A percentile compares a stretch with the other conserved stretches of the same genome.
These are phyloP conservation scores for Entomophthora muscae DNA, from an alignment of 371 early-diverging fungal species.

Conservation along the genomic window DNA sequence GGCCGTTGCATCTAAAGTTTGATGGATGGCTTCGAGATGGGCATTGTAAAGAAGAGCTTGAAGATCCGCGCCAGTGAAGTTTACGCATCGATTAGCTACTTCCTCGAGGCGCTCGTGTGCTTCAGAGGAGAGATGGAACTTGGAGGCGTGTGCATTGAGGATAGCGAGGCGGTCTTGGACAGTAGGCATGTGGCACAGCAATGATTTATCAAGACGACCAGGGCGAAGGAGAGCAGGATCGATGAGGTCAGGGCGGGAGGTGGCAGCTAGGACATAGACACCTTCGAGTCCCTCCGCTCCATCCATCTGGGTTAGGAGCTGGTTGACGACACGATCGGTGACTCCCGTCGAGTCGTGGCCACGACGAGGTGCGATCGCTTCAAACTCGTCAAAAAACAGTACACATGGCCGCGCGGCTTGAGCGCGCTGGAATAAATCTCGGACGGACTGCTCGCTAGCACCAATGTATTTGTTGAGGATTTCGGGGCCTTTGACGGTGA, in stretches of 20 bases:
- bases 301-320: conserved; percentile 91
- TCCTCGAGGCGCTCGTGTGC: conserved; percentile 26
- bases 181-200: conserved; percentile 73
- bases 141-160: conserved; percentile 35
- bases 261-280: conserved; percentile 87
- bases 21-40: conserved; percentile 76
- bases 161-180: conserved; percentile 53
- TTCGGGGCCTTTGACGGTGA: conserved; percentile 92
- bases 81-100: conserved; percentile 47
- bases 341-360: conserved; percentile 86
- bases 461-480: conserved; percentile 95
- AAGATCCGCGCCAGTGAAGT: conserved; percentile 82
- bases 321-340: conserved; percentile 90
- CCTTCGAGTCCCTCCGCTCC: conserved; percentile 85
- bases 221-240: conserved; percentile 96
- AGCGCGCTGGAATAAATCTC: conserved; percentile 88
- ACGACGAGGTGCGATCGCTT: conserved; percentile 80
- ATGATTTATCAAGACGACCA: conserved; percentile 93
- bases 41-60: conserved; percentile 86
- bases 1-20: conserved; percentile 21
- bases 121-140: conserved; percentile 35
- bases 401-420: conserved; percentile 78
- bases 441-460: conserved; percentile 68
- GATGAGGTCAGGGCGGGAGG: conserved; percentile 97
- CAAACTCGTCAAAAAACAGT: conserved; percentile 95